Conservation (phyloP, 2,329 filamentous ascomycete genomes). For the Colletotrichum orbiculare region DNA sequence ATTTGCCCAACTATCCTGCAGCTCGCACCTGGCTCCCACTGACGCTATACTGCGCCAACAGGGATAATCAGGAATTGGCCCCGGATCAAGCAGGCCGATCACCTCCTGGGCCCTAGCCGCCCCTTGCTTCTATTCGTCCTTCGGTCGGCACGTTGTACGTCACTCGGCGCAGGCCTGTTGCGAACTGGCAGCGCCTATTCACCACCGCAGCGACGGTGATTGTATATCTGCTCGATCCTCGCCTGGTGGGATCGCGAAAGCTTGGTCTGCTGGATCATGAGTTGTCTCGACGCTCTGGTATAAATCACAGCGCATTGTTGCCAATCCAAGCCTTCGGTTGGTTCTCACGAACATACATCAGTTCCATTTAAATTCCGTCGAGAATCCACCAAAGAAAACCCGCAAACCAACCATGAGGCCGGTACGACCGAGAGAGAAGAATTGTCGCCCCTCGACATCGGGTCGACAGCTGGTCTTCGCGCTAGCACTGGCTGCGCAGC, state of each 20-base stretch:
- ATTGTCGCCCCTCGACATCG: neutral
- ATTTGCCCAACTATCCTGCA: conserved; percentile 27
- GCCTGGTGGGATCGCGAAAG: conserved; percentile 9
- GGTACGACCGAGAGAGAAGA: conserved; percentile 19
- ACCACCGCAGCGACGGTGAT: conserved; percentile 12
- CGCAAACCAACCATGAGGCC: conserved; percentile 20
- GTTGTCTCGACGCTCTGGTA: conserved; percentile 12
- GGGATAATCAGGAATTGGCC: conserved; percentile 37
- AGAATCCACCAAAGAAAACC: neutral
- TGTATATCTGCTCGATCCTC: conserved; percentile 30
- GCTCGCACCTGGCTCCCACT: conserved; percentile 26
- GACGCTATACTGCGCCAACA: conserved; percentile 33
- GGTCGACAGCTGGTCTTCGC: conserved; percentile 14
- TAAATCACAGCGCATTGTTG: neutral
- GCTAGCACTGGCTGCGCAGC: conserved; percentile 19
- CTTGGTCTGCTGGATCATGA: conserved; percentile 22
- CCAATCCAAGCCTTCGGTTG: neutral
- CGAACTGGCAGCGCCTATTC: conserved; percentile 26
- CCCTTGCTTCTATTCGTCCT: conserved; percentile 27
- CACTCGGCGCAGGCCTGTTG: conserved; percentile 28
- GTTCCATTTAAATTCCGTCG: conserved; percentile 1
- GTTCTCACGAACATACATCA: conserved; percentile 1
- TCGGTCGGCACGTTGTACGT: conserved; percentile 29
- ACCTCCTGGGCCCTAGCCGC: conserved; percentile 19
- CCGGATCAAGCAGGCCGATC: conserved; percentile 35